Conservation (phyloP, 1,284 basidiomycete genomes). For the Ceratobasidium sp. region DNA sequence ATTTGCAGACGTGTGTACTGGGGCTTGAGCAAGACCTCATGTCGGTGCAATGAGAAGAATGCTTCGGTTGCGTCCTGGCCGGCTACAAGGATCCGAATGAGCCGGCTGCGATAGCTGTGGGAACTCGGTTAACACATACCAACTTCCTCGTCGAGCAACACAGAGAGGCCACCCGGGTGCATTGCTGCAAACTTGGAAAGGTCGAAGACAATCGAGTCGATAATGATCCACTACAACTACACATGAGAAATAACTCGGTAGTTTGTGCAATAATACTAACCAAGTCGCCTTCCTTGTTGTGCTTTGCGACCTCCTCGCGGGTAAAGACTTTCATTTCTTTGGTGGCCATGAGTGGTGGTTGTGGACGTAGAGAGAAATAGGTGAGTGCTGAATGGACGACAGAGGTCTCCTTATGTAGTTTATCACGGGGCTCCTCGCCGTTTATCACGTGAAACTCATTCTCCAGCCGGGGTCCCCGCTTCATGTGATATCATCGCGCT, state of each 20-base stretch:
- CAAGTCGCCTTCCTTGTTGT: conserved; percentile 45
- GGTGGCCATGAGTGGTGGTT: conserved; percentile 37
- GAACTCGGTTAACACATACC: conserved; percentile 55
- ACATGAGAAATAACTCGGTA: neutral
- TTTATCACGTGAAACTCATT: conserved; percentile 32
- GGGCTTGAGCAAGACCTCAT: conserved; percentile 76
- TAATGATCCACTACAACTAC: conserved; percentile 72
- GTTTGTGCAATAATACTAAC: conserved; percentile 32
- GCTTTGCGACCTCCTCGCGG: conserved; percentile 44
- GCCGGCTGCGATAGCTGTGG: neutral
- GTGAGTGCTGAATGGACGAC: neutral
- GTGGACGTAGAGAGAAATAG: neutral
- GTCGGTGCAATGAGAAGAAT: conserved; percentile 83
- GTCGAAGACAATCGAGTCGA: conserved; percentile 85
- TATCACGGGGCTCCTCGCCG: conserved; percentile 14
- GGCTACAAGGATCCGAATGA: conserved; percentile 52
- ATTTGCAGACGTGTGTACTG: conserved; percentile 75
- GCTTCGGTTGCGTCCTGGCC: conserved; percentile 85
- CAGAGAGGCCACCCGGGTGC: conserved; percentile 82
- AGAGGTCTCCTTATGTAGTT: conserved; percentile 27
- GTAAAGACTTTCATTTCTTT: conserved; percentile 40
- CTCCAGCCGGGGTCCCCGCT: conserved; percentile 20
- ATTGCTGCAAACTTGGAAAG: conserved; percentile 76
- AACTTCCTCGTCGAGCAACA: conserved; percentile 74
- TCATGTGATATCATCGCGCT: conserved; percentile 35